phyloP scores from a whole-genome alignment of 2,329 filamentous ascomycete species.

The Talaromyces piceae region DNA sequence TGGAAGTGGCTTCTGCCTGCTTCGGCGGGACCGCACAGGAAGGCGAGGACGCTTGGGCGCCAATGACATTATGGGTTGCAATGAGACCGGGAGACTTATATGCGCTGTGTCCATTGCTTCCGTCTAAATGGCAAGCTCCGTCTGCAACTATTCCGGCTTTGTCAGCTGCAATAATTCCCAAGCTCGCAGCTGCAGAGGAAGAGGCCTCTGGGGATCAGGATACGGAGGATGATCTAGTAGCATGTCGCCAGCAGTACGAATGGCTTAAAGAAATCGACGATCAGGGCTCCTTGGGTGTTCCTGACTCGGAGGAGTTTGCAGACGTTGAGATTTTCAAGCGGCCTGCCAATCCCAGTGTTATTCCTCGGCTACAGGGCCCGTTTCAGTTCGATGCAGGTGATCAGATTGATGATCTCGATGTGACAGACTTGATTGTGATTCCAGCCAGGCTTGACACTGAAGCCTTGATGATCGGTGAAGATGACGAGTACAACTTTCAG shows the following conservation, averaged over 20 bases:
- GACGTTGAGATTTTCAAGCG: slow-evolving; percentile 50
- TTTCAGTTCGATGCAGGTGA: slow-evolving; percentile 48
- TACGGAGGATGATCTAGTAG: slow-evolving; percentile 39
- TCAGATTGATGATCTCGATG: slow-evolving; percentile 46
- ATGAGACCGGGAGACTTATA: slow-evolving; percentile 93
- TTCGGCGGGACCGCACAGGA: slow-evolving; percentile 66
- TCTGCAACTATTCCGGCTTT: slow-evolving; percentile 72
- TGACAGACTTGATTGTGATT: slow-evolving; percentile 55
- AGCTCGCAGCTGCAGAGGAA: slow-evolving; percentile 44
- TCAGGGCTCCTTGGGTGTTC: slow-evolving; percentile 42
- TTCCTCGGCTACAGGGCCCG: slow-evolving; percentile 56
- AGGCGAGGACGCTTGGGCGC: slow-evolving; percentile 67
- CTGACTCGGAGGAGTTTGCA: slow-evolving; percentile 30
- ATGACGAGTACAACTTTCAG: slow-evolving; percentile 37
- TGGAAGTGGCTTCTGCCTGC: slow-evolving; percentile 84
- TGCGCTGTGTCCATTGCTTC: slow-evolving; percentile 82
- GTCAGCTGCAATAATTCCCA: slow-evolving; percentile 73
- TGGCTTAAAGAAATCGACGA: slow-evolving; percentile 53
- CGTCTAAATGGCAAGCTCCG: slow-evolving; percentile 74
- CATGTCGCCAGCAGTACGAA: slow-evolving; percentile 48
- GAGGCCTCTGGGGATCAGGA: slow-evolving; percentile 27
- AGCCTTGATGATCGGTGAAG: slow-evolving; percentile 46
- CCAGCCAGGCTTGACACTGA: slow-evolving; percentile 46
- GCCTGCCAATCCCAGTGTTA: slow-evolving; percentile 46
- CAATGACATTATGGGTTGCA: slow-evolving; percentile 95